Evolutionary conservation across 108 stramenopile genomes (phyloP).

Genomic region (Fistulifera pelliculosa): DNA sequence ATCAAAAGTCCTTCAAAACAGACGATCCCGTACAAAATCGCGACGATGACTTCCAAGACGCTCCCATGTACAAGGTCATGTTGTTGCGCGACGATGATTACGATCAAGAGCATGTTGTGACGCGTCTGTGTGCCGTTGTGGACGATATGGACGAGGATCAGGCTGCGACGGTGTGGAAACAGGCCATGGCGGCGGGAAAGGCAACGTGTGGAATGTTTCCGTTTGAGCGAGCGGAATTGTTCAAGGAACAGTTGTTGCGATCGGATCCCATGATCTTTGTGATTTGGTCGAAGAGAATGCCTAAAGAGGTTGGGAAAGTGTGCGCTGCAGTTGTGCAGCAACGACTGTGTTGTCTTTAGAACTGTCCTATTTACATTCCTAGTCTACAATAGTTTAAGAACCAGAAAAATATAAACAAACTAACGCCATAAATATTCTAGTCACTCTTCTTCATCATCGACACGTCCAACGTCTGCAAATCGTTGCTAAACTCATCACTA

Average conservation of each 20-base stretch:
- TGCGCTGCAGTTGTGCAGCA: too few relatives aligned
- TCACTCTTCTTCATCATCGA: too few relatives aligned
- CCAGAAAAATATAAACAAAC: too few relatives aligned
- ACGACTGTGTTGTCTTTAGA: too few relatives aligned
- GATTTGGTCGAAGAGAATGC: slow-evolving; percentile 72
- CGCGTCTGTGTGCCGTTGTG: slow-evolving; percentile 56
- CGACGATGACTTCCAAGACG: slow-evolving; percentile 80
- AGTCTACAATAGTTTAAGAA: too few relatives aligned
- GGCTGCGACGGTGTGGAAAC: slow-evolving; percentile 50
- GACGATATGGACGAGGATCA: slow-evolving; percentile 74
- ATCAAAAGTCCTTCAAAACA: slow-evolving; percentile 30
- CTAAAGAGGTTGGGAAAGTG: background rate
- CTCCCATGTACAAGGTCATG: slow-evolving; percentile 84
- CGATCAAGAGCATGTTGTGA: slow-evolving; percentile 76
- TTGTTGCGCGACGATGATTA: slow-evolving; percentile 84
- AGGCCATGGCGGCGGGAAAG: slow-evolving; percentile 54
- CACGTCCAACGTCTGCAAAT: slow-evolving; percentile 31
- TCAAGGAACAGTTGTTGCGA: slow-evolving; percentile 76
- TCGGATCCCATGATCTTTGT: slow-evolving; percentile 79
- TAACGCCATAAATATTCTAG: too few relatives aligned
- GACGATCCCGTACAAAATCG: slow-evolving; percentile 40
- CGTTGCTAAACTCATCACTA: slow-evolving; percentile 46
- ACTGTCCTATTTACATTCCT: too few relatives aligned
- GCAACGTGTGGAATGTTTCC: slow-evolving; percentile 81
- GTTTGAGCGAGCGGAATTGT: slow-evolving; percentile 68